Base-by-base conservation (phyloP, 345 rosid species). In the Arabis alpina region DNA sequence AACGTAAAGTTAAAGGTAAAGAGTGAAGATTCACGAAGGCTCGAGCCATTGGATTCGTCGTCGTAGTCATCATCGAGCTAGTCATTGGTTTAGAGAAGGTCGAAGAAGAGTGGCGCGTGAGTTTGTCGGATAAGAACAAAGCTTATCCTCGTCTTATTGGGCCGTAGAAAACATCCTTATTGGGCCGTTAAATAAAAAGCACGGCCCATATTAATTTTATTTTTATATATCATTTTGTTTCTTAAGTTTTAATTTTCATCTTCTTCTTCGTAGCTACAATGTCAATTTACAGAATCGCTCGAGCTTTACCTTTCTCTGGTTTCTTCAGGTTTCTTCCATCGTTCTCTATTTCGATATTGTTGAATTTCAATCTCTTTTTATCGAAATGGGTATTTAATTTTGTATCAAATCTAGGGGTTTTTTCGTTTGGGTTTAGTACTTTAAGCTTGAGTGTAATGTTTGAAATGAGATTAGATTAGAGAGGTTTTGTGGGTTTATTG, bases 231-330 rank as follows among this genome's bases (percentile, higher is more conserved):
- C n/a, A 8, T 19, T 34, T 8, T 8, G n/a, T 37, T 60, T 49
- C 6, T 43, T 54, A n/a, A n/a, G n/a, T n/a, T n/a, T n/a, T n/a
- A n/a, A n/a, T n/a, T n/a, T n/a, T n/a, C n/a, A n/a, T n/a, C n/a
- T n/a, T n/a, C 27, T 13, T 7, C 13, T 41, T 16, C 39, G 66
- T 64, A 30, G 67, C 51, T 65, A 23, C 65, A 3, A 37, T 72
- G 49, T 79, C 86, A 19, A 72, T 86, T 10, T 78, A 79, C 40
- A 83, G 80, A 24, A 76, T 86, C n/a, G 72, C 79, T 28, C 79
- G 54, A 37, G 74, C 87, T 11, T 79, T 87, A 53, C 91, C 96
- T 8, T 79, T 92, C 51, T 80, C 89, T 7, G 81, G 82, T 15
- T n/a, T 87, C 70, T 78, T 86, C 77, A 77, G 96, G 93, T 91